Evolutionary conservation across 2,329 filamentous ascomycete genomes (phyloP).

Genomic region (Cladophialophora bantiana): DNA sequence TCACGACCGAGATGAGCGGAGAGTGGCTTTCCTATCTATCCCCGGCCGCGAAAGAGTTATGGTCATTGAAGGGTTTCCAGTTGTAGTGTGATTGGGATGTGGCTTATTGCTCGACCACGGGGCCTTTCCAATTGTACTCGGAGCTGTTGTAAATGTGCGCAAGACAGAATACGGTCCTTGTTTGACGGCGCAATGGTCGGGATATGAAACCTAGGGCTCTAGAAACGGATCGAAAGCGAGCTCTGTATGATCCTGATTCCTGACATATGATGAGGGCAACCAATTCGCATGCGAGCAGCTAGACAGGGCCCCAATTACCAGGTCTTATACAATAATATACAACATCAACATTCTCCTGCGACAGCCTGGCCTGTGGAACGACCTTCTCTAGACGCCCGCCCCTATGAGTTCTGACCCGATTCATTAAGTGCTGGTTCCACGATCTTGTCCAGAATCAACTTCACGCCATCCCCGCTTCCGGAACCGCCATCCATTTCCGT

Average conservation of each 20-base stretch:
- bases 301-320: not conserved
- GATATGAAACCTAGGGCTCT: too few species aligned
- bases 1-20: not conserved
- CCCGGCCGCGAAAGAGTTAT: not conserved
- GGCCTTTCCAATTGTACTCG: not conserved
- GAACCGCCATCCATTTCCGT: constrained; percentile 66
- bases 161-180: too few species aligned
- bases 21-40: constrained; percentile 6
- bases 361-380: not conserved
- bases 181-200: too few species aligned
- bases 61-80: not conserved
- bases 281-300: too few species aligned
- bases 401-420: not conserved
- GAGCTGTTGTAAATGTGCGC: too few species aligned
- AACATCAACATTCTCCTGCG: not conserved
- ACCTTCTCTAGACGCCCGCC: not conserved
- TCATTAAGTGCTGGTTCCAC: constrained; percentile 17
- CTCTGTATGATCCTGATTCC: too few species aligned
- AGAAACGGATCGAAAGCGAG: too few species aligned
- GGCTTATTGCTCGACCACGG: not conserved
- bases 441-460: constrained; percentile 74
- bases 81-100: not conserved
- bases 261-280: too few species aligned
- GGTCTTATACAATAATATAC: constrained; percentile 13
- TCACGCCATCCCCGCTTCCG: constrained; percentile 65